A percentile compares a stretch with the other conserved stretches of the same genome.
These are phyloP conservation scores for Crucihimalaya himalaica DNA, from an alignment of 345 rosid genomes.

Conservation along the genomic window DNA sequence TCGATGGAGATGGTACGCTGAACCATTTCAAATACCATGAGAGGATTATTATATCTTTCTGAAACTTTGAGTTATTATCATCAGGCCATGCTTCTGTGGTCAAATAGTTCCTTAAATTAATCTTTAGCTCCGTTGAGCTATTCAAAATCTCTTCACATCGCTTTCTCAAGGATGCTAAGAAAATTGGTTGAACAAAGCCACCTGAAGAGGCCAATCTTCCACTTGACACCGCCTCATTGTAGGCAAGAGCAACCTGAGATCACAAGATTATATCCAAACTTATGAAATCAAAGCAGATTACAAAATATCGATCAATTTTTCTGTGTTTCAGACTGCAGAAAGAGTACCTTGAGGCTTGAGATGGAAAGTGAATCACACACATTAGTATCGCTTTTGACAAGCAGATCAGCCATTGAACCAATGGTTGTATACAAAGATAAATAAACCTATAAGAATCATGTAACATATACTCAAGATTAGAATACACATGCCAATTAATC, in stretches of 20 bases:
- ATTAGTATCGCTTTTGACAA: slow-evolving; percentile 43
- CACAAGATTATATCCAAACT: slow-evolving; percentile 9
- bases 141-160: slow-evolving; percentile 68
- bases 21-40: slow-evolving; percentile 91
- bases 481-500: slow-evolving; percentile 16
- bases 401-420: slow-evolving; percentile 71
- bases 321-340: background rate
- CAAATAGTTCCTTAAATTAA: slow-evolving; percentile 52
- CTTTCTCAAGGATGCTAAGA: slow-evolving; percentile 67
- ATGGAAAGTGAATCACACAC: slow-evolving; percentile 63
- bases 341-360: slow-evolving; percentile 80
- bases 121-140: slow-evolving; percentile 44
- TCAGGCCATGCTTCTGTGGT: slow-evolving; percentile 66
- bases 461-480: slow-evolving; percentile 5
- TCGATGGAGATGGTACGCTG: slow-evolving; percentile 62
- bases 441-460: slow-evolving; percentile 63
- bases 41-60: slow-evolving; percentile 48
- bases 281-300: background rate
- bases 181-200: slow-evolving; percentile 67
- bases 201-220: slow-evolving; percentile 69
- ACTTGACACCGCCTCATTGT: slow-evolving; percentile 70
- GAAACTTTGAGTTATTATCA: slow-evolving; percentile 32
- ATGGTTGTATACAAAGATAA: slow-evolving; percentile 75
- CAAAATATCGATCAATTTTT: background rate
- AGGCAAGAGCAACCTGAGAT: slow-evolving; percentile 75